phyloP scores from a whole-genome alignment of 768 basidiomycete genomes.

The Tylopilus plumbeoviolaceoides region DNA sequence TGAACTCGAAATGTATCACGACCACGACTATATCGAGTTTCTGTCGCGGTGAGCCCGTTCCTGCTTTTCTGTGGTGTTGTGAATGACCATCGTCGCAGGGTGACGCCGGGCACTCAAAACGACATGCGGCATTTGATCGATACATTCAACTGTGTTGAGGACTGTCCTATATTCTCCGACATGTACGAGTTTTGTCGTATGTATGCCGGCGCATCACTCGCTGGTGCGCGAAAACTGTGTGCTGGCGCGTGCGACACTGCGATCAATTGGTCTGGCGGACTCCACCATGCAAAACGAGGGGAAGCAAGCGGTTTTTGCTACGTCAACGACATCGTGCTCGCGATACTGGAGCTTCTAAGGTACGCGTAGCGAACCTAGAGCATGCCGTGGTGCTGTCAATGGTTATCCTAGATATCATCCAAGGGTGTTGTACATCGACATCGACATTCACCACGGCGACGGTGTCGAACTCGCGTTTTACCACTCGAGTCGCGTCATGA shows the following conservation, averaged over 20 bases:
- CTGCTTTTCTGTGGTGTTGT: neutral
- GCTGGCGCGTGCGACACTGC: constrained; percentile 90
- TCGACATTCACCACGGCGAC: constrained; percentile 98
- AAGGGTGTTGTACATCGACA: constrained; percentile 96
- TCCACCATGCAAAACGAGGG: constrained; percentile 97
- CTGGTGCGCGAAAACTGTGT: constrained; percentile 84
- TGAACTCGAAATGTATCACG: constrained; percentile 90
- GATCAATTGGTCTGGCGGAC: constrained; percentile 97
- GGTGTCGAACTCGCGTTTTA: constrained; percentile 98
- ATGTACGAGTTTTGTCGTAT: constrained; percentile 93
- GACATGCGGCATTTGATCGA: constrained; percentile 77
- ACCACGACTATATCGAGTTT: constrained; percentile 94
- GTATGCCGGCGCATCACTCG: constrained; percentile 90
- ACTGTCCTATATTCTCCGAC: constrained; percentile 94
- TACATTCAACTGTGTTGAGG: constrained; percentile 92
- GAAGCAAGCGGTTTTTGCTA: constrained; percentile 99
- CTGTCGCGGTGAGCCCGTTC: constrained; percentile 64
- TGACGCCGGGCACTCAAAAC: constrained; percentile 70
- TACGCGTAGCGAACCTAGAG: constrained; percentile 26
- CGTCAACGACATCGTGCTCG: constrained; percentile 94
- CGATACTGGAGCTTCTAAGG: constrained; percentile 89
- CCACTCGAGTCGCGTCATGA: constrained; percentile 96
- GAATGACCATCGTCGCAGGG: constrained; percentile 42
- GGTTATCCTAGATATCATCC: constrained; percentile 69
- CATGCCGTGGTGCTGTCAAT: neutral